Evolutionary conservation across 2,329 filamentous ascomycete genomes (phyloP), one percentile per base, ranked within the genome.

Genomic region (Cercospora zeina): DNA sequence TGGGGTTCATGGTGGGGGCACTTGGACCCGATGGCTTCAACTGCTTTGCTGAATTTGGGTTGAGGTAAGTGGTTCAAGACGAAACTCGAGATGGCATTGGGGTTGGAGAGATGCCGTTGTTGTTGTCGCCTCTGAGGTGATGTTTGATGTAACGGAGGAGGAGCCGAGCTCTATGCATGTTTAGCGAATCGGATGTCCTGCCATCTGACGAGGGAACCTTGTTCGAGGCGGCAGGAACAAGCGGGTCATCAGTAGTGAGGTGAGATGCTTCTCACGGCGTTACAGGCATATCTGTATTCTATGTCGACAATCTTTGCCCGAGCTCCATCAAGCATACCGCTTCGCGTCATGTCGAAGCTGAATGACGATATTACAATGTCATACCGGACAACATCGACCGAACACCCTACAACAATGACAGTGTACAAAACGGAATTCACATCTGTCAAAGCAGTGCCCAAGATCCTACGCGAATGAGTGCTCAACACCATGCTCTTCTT

Each of bases 111-210:
- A 33, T 19, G 49, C 4, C 5, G 31, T 53, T 3, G 49, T 19
- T 7, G 31, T 53, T 1, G 49, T 31, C n/a, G 27, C 31, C n/a
- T 10, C 49, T 34, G 30, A 10, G 49, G 14, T 45, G 24, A 2
- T 53, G 30, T 34, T 34, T 31, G 49, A 21, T 14, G 49, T n/a
- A 34, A 30, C 16, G 11, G 24, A 53, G 27, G 3, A 14, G 31
- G 8, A 13, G 7, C 27, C 9, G 49, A 53, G 31, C 27, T 53
- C n/a, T 53, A 53, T 34, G 49, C 49, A 53, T 34, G 49, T 16
- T 31, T 14, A 16, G 49, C 49, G 30, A 31, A 53, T 53, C 27
- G 49, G 49, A 53, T 16, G 49, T 47, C 49, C 14, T 19, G 49
- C 4, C 49, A 27, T 13, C 27, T 53, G 33, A 3, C 31, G n/a